Conservation (phyloP, 305 asterid species). For the Fraxinus floribunda region DNA sequence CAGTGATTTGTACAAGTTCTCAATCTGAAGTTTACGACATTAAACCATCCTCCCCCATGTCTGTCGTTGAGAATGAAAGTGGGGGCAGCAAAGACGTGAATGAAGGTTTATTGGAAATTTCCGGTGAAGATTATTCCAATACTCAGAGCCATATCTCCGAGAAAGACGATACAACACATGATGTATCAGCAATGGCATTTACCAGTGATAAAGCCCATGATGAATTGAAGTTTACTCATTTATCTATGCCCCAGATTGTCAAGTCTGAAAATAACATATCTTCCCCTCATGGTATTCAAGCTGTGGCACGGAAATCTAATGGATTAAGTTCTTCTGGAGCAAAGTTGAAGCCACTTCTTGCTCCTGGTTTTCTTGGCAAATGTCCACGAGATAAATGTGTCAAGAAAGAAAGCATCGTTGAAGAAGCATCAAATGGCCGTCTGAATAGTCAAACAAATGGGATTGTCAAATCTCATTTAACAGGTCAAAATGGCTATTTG, state of each 20-base stretch:
- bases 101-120: constrained; percentile 4
- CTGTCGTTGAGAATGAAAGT: constrained; percentile 37
- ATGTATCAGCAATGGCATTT: constrained; percentile 29
- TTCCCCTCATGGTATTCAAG: constrained; percentile 26
- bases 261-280: constrained; percentile 22
- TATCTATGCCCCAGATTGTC: constrained; percentile 25
- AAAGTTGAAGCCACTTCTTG: constrained; percentile 56
- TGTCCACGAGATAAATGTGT: constrained; percentile 28
- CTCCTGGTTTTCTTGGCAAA: constrained; percentile 70
- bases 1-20: constrained; percentile 16
- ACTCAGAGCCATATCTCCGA: constrained; percentile 25
- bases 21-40: constrained; percentile 14
- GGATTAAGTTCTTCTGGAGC: constrained; percentile 25
- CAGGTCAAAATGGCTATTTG: constrained; percentile 31
- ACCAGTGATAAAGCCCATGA: constrained; percentile 26
- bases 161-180: constrained; percentile 25
- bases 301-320: constrained; percentile 29
- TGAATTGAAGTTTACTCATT: constrained; percentile 23
- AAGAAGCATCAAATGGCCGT: constrained; percentile 17
- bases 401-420: constrained; percentile 17
- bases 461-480: constrained; percentile 6
- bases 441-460: constrained; percentile 21
- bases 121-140: constrained; percentile 20
- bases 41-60: constrained; percentile 18
- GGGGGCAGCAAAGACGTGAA: constrained; percentile 15